phyloP scores from a whole-genome alignment of 2,329 filamentous ascomycete genomes.

The Stachybotrys echinatus region DNA sequence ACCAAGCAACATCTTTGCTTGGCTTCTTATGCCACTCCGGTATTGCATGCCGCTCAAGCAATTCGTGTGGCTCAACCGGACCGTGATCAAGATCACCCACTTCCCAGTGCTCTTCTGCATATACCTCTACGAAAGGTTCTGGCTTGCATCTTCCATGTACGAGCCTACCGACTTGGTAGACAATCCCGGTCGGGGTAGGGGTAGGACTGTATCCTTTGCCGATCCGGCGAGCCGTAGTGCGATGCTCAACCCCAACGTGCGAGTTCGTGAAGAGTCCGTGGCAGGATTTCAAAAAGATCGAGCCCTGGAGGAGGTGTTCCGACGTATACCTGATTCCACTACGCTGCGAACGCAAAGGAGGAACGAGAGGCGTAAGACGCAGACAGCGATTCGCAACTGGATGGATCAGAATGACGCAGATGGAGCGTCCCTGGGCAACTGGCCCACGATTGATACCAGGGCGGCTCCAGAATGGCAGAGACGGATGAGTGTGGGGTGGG shows the following conservation, averaged over 20 bases:
- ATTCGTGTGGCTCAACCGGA: slow-evolving; percentile 84
- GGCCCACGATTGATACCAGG: slow-evolving; percentile 42
- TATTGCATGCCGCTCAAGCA: slow-evolving; percentile 73
- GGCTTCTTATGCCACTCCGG: slow-evolving; percentile 78
- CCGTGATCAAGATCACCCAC: slow-evolving; percentile 85
- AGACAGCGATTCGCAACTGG: slow-evolving; percentile 82
- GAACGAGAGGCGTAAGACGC: slow-evolving; percentile 65
- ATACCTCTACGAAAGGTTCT: slow-evolving; percentile 77
- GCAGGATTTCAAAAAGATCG: slow-evolving; percentile 85
- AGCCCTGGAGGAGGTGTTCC: slow-evolving; percentile 87
- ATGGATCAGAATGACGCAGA: slow-evolving; percentile 68
- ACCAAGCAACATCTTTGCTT: slow-evolving; percentile 86
- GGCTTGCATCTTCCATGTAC: slow-evolving; percentile 70
- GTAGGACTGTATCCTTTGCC: slow-evolving; percentile 49
- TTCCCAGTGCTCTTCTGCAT: slow-evolving; percentile 83
- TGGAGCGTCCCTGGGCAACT: slow-evolving; percentile 39
- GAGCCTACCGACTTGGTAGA: slow-evolving; percentile 86
- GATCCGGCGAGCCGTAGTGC: slow-evolving; percentile 51
- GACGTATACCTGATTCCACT: slow-evolving; percentile 61
- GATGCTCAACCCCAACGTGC: slow-evolving; percentile 67
- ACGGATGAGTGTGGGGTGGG: slow-evolving; percentile 47
- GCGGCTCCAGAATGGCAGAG: slow-evolving; percentile 42
- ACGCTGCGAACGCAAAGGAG: slow-evolving; percentile 54
- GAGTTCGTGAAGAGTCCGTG: slow-evolving; percentile 79
- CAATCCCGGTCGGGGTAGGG: slow-evolving; percentile 48